Base-by-base conservation (phyloP, 192 early-diverging fungal genomes). In the Bifiguratus adelaidae region DNA sequence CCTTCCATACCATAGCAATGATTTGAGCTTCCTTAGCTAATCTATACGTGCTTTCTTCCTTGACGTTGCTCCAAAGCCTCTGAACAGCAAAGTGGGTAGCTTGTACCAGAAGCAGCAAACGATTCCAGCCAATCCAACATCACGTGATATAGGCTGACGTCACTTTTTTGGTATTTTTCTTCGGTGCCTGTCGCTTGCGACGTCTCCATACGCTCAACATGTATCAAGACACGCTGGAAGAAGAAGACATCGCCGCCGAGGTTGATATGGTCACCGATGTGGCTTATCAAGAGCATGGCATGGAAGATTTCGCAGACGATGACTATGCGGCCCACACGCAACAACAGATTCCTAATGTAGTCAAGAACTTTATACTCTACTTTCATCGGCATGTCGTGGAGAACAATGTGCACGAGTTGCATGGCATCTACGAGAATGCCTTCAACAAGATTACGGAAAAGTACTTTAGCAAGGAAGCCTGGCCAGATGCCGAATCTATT, bases 361-460 rank as follows among this genome's bases (percentile, higher is more conserved):
- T 96, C 40, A 74, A 80, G 58, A 83, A 81, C 68, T 96, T 94
- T 50, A 73, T 94, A 25, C 56, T 80, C 27, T 73, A 85, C 61
- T 81, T 96, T 59, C 77, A 89, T 63, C 74, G 78, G 24, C 81
- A 85, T 60, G 63, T 94, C 45, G 55, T 77, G 32, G 85, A 83
- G 61, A 80, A 80, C 67, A 88, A 83, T 50, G 79, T 82, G 22
- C 83, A 82, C 61, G 93, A 97, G 45, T 72, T 97, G 30, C 71
- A 87, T 50, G 72, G 77, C 42, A 83, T 87, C 58, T 97, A 94
- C 55, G 93, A 94, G 55, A 81, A 71, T 53, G 78, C 86, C 38
- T 97, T 92, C 76, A 85, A 85, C 63, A 82, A 83, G 49, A 71
- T 94, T 20, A 92, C 91, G 15, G 89, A 97, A 46, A 85, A 90